A percentile compares a stretch with the other conserved stretches of the same genome.
phyloP scores from a whole-genome alignment of 345 rosid genomes.

The Murraya koenigii region DNA sequence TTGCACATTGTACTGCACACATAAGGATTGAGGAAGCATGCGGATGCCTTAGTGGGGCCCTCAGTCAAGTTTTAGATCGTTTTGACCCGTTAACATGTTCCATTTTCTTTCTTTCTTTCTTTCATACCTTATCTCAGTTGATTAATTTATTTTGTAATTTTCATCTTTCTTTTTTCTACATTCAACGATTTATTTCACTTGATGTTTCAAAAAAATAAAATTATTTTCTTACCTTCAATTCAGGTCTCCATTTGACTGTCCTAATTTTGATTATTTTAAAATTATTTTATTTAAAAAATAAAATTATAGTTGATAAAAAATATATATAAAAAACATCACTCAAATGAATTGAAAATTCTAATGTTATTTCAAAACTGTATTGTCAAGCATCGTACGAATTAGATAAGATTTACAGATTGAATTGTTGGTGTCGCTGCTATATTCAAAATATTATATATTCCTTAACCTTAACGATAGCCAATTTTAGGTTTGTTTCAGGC shows the following conservation, averaged over 20 bases:
- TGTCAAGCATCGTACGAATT: background rate
- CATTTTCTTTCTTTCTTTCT: no score
- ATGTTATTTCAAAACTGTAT: background rate
- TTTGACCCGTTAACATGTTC: background rate
- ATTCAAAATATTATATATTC: background rate
- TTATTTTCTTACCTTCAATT: no score
- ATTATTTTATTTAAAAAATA: no score
- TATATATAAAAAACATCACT: no score
- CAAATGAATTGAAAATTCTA: no score
- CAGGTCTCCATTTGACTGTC: no score
- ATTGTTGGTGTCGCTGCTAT: background rate
- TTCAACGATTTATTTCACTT: no score
- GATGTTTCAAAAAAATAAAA: no score
- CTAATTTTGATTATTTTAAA: no score
- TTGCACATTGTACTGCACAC: constrained; percentile 11
- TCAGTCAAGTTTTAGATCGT: background rate
- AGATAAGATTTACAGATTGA: background rate
- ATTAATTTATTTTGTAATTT: background rate
- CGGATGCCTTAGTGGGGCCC: background rate
- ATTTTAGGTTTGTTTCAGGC: background rate
- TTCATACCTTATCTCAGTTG: no score
- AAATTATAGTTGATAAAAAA: no score
- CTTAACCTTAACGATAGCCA: background rate
- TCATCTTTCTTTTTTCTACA: background rate
- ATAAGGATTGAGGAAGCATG: no score